Evolutionary conservation across 2,329 filamentous ascomycete genomes (phyloP), one percentile per base, ranked within the genome.

Genomic region (Fusarium domesticum): DNA sequence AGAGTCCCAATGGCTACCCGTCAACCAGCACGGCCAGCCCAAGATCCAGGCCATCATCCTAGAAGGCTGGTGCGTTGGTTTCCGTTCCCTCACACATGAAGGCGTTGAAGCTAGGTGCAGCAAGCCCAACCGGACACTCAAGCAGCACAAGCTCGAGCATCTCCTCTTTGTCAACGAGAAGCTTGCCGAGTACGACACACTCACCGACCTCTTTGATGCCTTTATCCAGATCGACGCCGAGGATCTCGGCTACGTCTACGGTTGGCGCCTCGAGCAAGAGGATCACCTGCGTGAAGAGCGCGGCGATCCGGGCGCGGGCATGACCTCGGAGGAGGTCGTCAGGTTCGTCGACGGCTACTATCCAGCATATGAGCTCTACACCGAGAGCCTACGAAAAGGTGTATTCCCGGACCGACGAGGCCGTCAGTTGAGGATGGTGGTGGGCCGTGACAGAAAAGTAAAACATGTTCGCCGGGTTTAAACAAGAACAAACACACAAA

Each of bases 51-150:
- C 92, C 6, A 76, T 96, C 17, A 80, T 96, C 39, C 83, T 96
- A 51, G 90, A 96, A 66, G 90, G 91, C 15, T 96, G 90, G 91
- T 93, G 86, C 64, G 82, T 95, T 11, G 91, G 89, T 3, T 96
- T 96, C 69, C 81, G 83, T 6, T 67, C 85, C 1, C 66, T 91
- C 11, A 57, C 70, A 20, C 65, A 75, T 1, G 62, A 69, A n/a
- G 72, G 76, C 5, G 64, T 80, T 4, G 73, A 75, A 19, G 64
- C 81, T 4, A 74, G 74, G 55, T 70, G 73, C 61, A 77, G 75
- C 64, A 67, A 71, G 40, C 68, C 68, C 54, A 75, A 63, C 65
- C 79, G 64, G 63, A 80, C 64, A 25, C 73, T 75, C 35, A 69
- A 64, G 56, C 66, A 51, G 45, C 74, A 82, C 61, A 59, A 60